Percentiles rank a stretch among this genome's conserved stretches.
phyloP scores from a whole-genome alignment of 257 asterid species.

The Solanum rostratum region DNA sequence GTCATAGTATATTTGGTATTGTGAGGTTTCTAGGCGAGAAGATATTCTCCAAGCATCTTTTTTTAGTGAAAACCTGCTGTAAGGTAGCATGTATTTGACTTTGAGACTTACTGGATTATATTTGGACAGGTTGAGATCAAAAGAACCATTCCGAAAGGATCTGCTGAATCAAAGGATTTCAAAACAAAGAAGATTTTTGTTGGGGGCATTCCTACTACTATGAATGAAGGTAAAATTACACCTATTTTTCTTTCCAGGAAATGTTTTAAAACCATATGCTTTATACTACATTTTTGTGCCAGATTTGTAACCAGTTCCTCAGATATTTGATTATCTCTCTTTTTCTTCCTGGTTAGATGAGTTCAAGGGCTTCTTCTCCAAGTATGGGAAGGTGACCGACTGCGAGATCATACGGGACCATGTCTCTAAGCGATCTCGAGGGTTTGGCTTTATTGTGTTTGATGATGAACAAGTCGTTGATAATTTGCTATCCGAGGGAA shows the following conservation, averaged over 20 bases:
- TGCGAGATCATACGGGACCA: slow-evolving; percentile 87
- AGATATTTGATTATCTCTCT: not conserved
- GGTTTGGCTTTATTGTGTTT: slow-evolving; percentile 82
- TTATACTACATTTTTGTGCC: not conserved
- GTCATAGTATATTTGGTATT: not conserved
- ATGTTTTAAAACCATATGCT: not conserved
- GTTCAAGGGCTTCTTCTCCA: slow-evolving; percentile 71
- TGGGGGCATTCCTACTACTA: slow-evolving; percentile 80
- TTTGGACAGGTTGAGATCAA: slow-evolving; percentile 74
- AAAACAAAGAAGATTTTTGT: slow-evolving; percentile 81
- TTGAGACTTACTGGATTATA: not conserved
- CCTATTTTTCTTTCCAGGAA: not conserved
- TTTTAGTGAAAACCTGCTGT: not conserved
- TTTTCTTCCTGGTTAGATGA: slow-evolving; percentile 30
- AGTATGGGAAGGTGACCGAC: slow-evolving; percentile 72
- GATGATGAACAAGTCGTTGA: slow-evolving; percentile 81
- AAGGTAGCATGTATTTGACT: not conserved
- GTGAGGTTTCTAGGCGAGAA: not conserved
- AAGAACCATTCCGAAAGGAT: slow-evolving; percentile 85
- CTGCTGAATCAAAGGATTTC: slow-evolving; percentile 79
- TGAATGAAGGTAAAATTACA: slow-evolving; percentile 49
- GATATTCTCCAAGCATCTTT: not conserved
- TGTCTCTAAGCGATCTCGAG: slow-evolving; percentile 76
- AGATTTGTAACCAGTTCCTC: not conserved
- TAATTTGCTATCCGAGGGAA: slow-evolving; percentile 53